phyloP scores from a whole-genome alignment of 2,329 filamentous ascomycete genomes.

The Colletotrichum noveboracense region DNA sequence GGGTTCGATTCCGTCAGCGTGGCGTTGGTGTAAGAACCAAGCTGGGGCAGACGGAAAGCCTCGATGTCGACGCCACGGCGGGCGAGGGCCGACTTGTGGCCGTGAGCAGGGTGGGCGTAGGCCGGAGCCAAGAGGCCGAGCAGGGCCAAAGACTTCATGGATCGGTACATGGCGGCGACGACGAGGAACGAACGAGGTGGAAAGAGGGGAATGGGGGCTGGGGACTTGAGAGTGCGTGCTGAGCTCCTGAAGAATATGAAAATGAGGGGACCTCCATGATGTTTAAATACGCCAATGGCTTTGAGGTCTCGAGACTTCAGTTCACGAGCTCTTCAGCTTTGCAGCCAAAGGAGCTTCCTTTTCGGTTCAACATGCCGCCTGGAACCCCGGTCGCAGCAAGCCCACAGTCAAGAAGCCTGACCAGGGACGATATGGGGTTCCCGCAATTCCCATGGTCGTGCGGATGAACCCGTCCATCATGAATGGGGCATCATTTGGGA shows the following conservation, averaged over 20 bases:
- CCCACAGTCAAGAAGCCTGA: neutral
- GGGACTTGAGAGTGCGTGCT: conserved; percentile 1
- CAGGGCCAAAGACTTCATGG: conserved; percentile 38
- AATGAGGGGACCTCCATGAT: neutral
- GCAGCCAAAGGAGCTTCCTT: neutral
- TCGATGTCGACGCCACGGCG: conserved; percentile 37
- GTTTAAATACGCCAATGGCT: neutral
- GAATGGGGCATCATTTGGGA: neutral
- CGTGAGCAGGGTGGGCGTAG: conserved; percentile 35
- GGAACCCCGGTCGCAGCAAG: neutral
- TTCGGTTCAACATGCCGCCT: neutral
- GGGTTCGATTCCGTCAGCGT: conserved; percentile 27
- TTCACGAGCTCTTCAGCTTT: neutral
- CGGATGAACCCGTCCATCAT: neutral
- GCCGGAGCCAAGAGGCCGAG: conserved; percentile 39
- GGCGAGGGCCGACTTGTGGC: conserved; percentile 21
- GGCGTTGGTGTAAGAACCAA: conserved; percentile 35
- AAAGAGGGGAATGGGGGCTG: neutral
- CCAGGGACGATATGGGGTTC: neutral
- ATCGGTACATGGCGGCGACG: conserved; percentile 1
- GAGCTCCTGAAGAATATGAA: neutral
- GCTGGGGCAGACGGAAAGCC: conserved; percentile 34
- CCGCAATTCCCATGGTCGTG: neutral
- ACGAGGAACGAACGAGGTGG: neutral
- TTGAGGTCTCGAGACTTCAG: neutral